Base-by-base conservation (phyloP, 345 rosid species). In the Acer yangbiense region DNA sequence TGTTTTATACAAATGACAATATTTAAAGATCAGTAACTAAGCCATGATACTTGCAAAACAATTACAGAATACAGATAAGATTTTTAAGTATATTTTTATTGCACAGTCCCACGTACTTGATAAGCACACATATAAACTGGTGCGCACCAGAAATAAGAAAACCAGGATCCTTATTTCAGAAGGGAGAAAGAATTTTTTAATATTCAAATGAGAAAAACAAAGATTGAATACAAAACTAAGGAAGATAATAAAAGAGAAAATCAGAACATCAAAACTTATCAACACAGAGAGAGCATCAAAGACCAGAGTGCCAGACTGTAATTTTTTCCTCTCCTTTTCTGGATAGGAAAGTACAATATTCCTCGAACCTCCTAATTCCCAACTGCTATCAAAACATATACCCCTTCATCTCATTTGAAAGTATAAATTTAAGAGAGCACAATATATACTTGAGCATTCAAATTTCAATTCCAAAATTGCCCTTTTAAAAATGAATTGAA, bases 1-100 rank as follows among this genome's bases (percentile, higher is more conserved):
- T 75, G 88, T 73, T 9, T 46, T 74, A 85, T 14, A 46, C 77
- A 78, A 77, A 58, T 76, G 46, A 72, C 69, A 72, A n/a, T 13
- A 84, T 60, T 41, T 78, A 11, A 76, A 79, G 68, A 71, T 72
- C 65, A 74, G 13, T 62, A 25, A 70, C 64, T 60, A 25, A 62
- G 32, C 16, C 7, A 73, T 21, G 27, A 68, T 46, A 50, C 17
- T 69, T 50, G 46, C 35, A 65, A 44, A 55, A 58, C 44, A 13
- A 27, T 46, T 44, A 48, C 29, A 11, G 52, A 27, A 32, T 44
- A 48, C 29, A 11, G 52, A 66, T 21, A 29, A 57, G 29, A 18
- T 23, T 32, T 21, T 29, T 72, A 54, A 67, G 9, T 10, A 29
- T 46, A 76, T 71, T 23, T 17, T 14, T 17, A 2, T 18, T 16